phyloP scores from a whole-genome alignment of 2,329 filamentous ascomycete species.

The Exophiala oligosperma region DNA sequence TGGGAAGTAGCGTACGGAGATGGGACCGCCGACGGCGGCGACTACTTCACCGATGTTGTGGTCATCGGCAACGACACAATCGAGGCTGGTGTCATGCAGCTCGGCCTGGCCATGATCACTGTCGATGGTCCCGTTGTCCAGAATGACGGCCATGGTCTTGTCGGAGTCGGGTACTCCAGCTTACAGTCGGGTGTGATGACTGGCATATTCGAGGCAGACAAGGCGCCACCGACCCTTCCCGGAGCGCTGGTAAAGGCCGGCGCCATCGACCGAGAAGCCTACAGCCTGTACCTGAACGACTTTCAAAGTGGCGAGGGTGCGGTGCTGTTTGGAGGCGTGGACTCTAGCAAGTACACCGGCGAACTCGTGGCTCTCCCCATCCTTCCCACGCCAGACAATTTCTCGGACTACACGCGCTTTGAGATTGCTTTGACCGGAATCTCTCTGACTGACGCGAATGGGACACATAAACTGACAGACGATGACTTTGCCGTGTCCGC shows the following conservation, averaged over 20 bases:
- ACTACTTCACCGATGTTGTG: slow-evolving; percentile 39
- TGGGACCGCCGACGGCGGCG: slow-evolving; percentile 57
- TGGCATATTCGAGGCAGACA: slow-evolving; percentile 40
- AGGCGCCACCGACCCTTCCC: slow-evolving; percentile 54
- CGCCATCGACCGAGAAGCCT: slow-evolving; percentile 48
- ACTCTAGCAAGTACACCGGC: slow-evolving; percentile 70
- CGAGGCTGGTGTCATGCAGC: slow-evolving; percentile 61
- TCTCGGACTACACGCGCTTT: not conserved
- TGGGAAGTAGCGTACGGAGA: slow-evolving; percentile 59
- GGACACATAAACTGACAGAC: not conserved
- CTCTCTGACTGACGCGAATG: not conserved
- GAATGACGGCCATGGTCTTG: slow-evolving; percentile 60
- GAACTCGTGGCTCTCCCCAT: slow-evolving; percentile 63
- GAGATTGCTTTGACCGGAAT: not conserved
- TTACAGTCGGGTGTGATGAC: slow-evolving; percentile 38
- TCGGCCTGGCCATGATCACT: slow-evolving; percentile 56
- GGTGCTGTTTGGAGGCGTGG: slow-evolving; percentile 78
- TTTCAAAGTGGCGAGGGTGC: slow-evolving; percentile 63
- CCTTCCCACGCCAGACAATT: not conserved
- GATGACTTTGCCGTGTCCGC: not conserved
- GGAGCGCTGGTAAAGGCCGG: slow-evolving; percentile 62
- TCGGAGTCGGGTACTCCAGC: slow-evolving; percentile 52
- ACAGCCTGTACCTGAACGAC: slow-evolving; percentile 42
- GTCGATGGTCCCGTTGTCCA: slow-evolving; percentile 50
- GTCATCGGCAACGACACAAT: slow-evolving; percentile 45